Conservation (phyloP, 2,329 filamentous ascomycete genomes). For the Didymella exigua region DNA sequence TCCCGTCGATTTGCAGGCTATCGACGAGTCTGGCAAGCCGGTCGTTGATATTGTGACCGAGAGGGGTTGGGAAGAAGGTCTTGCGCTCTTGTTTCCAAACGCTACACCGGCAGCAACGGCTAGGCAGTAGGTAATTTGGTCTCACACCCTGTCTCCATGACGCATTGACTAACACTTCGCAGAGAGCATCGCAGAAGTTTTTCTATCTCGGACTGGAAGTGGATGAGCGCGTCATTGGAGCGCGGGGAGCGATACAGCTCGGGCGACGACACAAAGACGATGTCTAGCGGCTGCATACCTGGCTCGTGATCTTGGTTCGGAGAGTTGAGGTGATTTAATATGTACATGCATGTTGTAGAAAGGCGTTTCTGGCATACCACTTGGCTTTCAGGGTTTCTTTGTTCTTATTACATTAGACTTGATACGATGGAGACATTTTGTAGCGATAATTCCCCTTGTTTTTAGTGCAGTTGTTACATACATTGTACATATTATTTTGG, state of each 20-base stretch:
- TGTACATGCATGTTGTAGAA: conserved; percentile 7
- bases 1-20: conserved; percentile 37
- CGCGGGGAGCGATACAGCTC: conserved; percentile 1
- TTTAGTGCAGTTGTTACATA: background rate
- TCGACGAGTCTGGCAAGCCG: conserved; percentile 36
- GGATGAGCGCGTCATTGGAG: conserved; percentile 22
- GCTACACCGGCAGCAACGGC: conserved; percentile 20
- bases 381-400: background rate
- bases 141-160: background rate
- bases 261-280: conserved; percentile 14
- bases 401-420: background rate
- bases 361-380: conserved; percentile 15
- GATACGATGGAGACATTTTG: conserved; percentile 1
- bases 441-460: conserved; percentile 4
- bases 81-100: conserved; percentile 41
- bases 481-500: background rate
- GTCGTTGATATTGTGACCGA: conserved; percentile 45
- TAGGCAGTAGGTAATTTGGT: conserved; percentile 36
- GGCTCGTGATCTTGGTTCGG: background rate
- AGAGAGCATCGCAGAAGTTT: conserved; percentile 20
- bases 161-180: background rate
- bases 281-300: conserved; percentile 18
- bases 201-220: conserved; percentile 28
- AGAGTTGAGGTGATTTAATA: background rate
- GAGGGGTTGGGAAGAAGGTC: conserved; percentile 45